phyloP scores from a whole-genome alignment of 2,329 filamentous ascomycete genomes.

The Zymoseptoria pseudotritici region DNA sequence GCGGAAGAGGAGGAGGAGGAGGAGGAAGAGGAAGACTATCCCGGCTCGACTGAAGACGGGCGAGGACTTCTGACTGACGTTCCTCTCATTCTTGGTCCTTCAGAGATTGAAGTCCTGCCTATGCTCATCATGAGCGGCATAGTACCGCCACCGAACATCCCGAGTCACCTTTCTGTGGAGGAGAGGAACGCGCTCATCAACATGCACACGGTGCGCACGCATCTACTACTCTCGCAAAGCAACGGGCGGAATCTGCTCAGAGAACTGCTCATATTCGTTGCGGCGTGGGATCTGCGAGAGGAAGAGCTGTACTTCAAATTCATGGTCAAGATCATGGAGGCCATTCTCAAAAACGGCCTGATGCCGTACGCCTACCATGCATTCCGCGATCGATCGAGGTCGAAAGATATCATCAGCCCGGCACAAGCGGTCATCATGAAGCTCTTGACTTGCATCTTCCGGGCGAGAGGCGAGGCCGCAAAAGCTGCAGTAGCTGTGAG shows the following conservation, averaged over 20 bases:
- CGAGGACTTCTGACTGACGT: conserved; percentile 87
- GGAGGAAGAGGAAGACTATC: conserved; percentile 70
- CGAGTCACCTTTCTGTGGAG: conserved; percentile 35
- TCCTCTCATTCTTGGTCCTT: conserved; percentile 85
- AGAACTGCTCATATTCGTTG: conserved; percentile 91
- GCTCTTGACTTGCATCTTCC: conserved; percentile 82
- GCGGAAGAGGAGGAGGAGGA: conserved; percentile 60
- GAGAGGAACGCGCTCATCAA: conserved; percentile 57
- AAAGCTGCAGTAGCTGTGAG: conserved; percentile 14
- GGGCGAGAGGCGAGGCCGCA: conserved; percentile 46
- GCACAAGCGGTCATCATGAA: conserved; percentile 90
- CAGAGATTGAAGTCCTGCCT: conserved; percentile 89
- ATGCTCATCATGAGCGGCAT: conserved; percentile 98
- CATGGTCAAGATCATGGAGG: conserved; percentile 91
- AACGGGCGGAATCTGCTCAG: conserved; percentile 83
- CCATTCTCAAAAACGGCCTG: conserved; percentile 79
- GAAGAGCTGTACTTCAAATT: conserved; percentile 93
- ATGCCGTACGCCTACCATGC: conserved; percentile 90
- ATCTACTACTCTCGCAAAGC: conserved; percentile 81
- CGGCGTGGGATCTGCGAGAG: conserved; percentile 92
- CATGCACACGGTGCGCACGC: conserved; percentile 82
- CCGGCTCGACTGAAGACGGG: conserved; percentile 54
- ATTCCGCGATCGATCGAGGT: conserved; percentile 60
- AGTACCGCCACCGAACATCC: conserved; percentile 63
- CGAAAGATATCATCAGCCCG: conserved; percentile 92